Evolutionary conservation across 2,329 filamentous ascomycete species (phyloP).

Genomic region (Sclerotinia subarctica): DNA sequence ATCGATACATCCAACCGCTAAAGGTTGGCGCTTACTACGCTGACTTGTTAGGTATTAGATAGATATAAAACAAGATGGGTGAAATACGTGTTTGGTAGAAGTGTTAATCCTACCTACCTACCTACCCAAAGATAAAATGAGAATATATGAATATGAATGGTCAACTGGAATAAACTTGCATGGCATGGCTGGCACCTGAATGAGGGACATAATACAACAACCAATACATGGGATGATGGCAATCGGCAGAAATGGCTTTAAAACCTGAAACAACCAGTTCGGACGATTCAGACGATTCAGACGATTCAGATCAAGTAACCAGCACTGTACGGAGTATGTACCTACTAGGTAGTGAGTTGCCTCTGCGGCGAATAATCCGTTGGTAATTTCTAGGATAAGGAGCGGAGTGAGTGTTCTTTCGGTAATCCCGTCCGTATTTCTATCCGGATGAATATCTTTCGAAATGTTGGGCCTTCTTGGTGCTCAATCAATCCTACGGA

Average conservation of each 20-base stretch:
- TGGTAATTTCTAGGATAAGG: not conserved
- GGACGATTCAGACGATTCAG: not conserved
- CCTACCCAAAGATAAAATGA: not conserved
- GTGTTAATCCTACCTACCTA: not conserved
- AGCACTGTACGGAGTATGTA: no score
- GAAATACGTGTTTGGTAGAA: not conserved
- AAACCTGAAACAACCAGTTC: not conserved
- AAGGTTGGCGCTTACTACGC: no score
- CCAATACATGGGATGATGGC: not conserved
- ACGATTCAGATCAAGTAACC: not conserved
- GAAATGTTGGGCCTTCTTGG: not conserved
- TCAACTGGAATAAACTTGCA: not conserved
- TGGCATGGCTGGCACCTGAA: not conserved
- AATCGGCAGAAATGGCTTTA: not conserved
- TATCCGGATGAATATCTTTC: not conserved
- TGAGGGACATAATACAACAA: not conserved
- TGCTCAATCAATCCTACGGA: not conserved
- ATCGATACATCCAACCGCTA: no score
- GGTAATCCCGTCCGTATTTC: not conserved
- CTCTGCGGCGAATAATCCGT: slow-evolving; percentile 3
- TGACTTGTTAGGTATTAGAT: no score
- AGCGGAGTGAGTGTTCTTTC: not conserved
- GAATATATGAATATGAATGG: not conserved
- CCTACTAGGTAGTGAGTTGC: no score
- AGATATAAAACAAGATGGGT: not conserved